Evolutionary conservation across 805 yeast species (phyloP), one percentile per base, ranked within the genome.

Genomic region (Lachancea nothofagi): DNA sequence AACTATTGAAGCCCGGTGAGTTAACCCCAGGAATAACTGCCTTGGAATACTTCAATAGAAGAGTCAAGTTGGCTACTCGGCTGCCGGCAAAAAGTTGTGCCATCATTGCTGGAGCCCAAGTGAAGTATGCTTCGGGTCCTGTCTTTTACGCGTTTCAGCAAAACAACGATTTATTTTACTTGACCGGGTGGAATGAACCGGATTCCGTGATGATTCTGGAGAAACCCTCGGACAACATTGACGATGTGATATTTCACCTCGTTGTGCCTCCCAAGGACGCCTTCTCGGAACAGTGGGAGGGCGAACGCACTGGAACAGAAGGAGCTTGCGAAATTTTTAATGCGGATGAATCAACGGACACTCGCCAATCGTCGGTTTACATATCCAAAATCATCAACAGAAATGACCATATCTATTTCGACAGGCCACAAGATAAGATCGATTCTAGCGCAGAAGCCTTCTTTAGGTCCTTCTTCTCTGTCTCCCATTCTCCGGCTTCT

Each of bases 131-230:
- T 7, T 80, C 96, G 0, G 96, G 96, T 0, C 77, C 90, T 7
- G 97, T 90, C 1, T 93, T 93, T 53, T 80, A 89, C 56, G 83
- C 83, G 27, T 93, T 93, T 57, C 94, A 90, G 55, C 99, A 93
- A 64, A 83, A 89, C 56, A 90, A 84, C 39, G 88, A 93, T 57
- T 68, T 93, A 15, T 89, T 66, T 62, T 90, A 90, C 59, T 62
- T 90, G 44, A 82, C 95, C 1, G 97, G 97, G 3, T 88, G 94
- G 86, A 73, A 84, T 45, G 97, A 89, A 55, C 96, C 97, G 3
- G 81, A 84, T 48, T 77, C 94, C 0, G 74, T 80, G 45, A 74
- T 77, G 46, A 59, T 81, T 7, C 61, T 86, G 32, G 94, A 83
- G 49, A 80, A 78, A 49, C 74, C 78, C 29, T 63, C 66, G 25